These are phyloP conservation scores for Nothopassalora personata DNA, from an alignment of 2,329 filamentous ascomycete species.

Conservation along the genomic window DNA sequence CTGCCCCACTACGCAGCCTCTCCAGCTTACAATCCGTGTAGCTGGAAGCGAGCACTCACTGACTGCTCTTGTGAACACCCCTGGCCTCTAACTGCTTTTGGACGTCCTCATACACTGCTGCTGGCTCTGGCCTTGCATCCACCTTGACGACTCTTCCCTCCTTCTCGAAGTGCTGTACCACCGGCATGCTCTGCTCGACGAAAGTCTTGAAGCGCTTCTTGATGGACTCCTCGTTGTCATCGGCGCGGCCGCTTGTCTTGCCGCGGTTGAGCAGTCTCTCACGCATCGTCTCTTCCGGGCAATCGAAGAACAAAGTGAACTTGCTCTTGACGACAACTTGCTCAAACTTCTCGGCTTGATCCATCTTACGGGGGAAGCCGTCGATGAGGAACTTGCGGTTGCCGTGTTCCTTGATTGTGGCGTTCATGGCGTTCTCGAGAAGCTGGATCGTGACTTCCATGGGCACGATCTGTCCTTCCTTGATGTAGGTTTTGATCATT, in stretches of 20 bases:
- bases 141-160: conserved; percentile 77
- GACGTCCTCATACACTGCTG: conserved; percentile 57
- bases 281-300: conserved; percentile 85
- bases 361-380: conserved; percentile 92
- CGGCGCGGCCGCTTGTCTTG: conserved; percentile 82
- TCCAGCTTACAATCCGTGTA: neutral
- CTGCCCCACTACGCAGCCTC: neutral
- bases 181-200: conserved; percentile 94
- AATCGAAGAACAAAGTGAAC: conserved; percentile 92
- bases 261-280: conserved; percentile 76
- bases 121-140: conserved; percentile 62
- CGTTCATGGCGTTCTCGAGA: conserved; percentile 87
- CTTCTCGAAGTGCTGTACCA: conserved; percentile 76
- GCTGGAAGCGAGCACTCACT: neutral
- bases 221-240: conserved; percentile 94
- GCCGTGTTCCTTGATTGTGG: conserved; percentile 52
- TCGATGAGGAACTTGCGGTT: conserved; percentile 71
- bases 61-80: conserved; percentile 30
- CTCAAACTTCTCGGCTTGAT: conserved; percentile 94
- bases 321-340: conserved; percentile 75
- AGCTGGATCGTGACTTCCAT: conserved; percentile 96
- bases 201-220: conserved; percentile 95
- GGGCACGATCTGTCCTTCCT: conserved; percentile 92
- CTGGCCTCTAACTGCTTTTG: conserved; percentile 43
- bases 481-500: conserved; percentile 89